These are phyloP conservation scores for Rubia balearica DNA, from an alignment of 305 asterid genomes.

Conservation along the genomic window DNA sequence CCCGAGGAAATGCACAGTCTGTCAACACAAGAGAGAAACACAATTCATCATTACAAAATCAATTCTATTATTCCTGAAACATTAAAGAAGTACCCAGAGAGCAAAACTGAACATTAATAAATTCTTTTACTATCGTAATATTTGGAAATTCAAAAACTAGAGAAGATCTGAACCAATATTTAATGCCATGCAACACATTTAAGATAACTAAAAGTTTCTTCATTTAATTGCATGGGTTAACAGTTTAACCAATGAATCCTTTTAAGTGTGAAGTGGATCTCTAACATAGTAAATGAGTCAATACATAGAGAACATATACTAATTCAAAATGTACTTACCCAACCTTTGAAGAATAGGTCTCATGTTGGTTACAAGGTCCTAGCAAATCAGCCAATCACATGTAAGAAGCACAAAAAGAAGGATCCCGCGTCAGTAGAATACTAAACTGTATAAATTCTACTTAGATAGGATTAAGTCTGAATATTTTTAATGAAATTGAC, in stretches of 20 bases:
- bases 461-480: neutral
- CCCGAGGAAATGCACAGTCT: slow-evolving; percentile 62
- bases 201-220: neutral
- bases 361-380: slow-evolving; percentile 56
- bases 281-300: slow-evolving; percentile 2
- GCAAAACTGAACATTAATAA: neutral
- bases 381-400: slow-evolving; percentile 34
- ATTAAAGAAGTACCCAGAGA: neutral
- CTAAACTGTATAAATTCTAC: slow-evolving; percentile 5
- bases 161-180: neutral
- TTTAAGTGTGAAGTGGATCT: neutral
- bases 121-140: neutral
- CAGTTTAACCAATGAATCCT: neutral
- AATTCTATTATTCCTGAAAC: neutral
- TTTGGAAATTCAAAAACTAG: neutral
- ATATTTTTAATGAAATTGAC: neutral
- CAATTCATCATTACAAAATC: neutral
- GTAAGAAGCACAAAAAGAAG: slow-evolving; percentile 25
- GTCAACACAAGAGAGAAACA: slow-evolving; percentile 17
- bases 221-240: neutral
- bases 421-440: slow-evolving; percentile 13
- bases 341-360: slow-evolving; percentile 58
- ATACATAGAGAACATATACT: neutral
- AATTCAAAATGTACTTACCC: slow-evolving; percentile 47
- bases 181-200: neutral